Evolutionary conservation across 2,329 filamentous ascomycete genomes (phyloP), one percentile per base, ranked within the genome.

Genomic region (Sarocladium kiliense): DNA sequence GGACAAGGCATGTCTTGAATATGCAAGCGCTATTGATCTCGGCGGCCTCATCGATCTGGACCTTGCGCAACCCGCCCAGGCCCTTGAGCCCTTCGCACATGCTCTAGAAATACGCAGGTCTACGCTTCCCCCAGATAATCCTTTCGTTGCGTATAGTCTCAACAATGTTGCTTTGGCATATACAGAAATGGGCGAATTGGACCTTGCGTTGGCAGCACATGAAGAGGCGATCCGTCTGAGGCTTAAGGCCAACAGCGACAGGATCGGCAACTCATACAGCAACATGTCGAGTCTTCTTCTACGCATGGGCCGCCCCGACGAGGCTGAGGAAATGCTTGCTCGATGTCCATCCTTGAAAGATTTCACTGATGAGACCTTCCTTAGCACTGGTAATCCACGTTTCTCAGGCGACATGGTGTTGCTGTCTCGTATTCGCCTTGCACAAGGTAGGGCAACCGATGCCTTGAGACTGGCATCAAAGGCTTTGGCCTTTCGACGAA

Each of bases 191-290:
- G 62, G 61, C 2, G 59, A 66, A 14, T 59, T 69, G 7, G 61
- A 67, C 2, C 56, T 63, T 21, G 68, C 69, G 2, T 59, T 62
- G 25, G 56, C 59, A 14, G 53, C 58, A 14, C 68, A 68, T 54
- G 54, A 64, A 47, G 58, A 65, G 51, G 66, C 68, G 14, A 67
- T 69, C 54, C 56, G 63, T 10, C 64, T 71, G 44, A 60, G 68
- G 21, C 59, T 66, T 14, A 50, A 58, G 19, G 60, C 59, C 37
- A 65, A 67, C 21, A 68, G 64, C 45, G 64, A 66, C 54, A 56
- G 66, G 25, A 66, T 71, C 45, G 68, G 66, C 6, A 71, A 73
- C 58, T 71, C 68, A 14, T 72, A 71, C 55, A 71, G 67, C 58
- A 71, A 71, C 56, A 64, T 71, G 65, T 62, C 68, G 1, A 68